phyloP scores from a whole-genome alignment of 1,284 basidiomycete species.

The Ceratobasidium sp. region DNA sequence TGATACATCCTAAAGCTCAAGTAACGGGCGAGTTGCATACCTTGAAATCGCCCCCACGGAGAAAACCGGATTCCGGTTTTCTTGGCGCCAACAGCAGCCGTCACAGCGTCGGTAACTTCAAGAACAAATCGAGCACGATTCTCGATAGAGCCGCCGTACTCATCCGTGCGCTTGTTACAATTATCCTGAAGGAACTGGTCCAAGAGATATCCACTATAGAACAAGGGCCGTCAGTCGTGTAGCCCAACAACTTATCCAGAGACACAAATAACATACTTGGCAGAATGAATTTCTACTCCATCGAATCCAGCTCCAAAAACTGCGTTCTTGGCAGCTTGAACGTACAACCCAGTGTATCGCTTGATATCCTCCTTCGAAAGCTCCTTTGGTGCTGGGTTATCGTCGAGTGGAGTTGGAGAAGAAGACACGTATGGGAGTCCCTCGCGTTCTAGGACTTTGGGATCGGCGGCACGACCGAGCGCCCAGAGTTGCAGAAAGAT shows the following conservation, averaged over 20 bases:
- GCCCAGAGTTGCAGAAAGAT: constrained; percentile 57
- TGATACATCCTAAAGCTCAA: neutral
- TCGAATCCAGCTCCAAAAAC: constrained; percentile 63
- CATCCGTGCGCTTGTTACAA: constrained; percentile 62
- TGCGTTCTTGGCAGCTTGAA: constrained; percentile 59
- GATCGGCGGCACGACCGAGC: constrained; percentile 54
- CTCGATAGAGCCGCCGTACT: constrained; percentile 62
- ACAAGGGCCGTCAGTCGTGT: neutral
- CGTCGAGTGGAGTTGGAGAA: constrained; percentile 52
- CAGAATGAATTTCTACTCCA: constrained; percentile 62
- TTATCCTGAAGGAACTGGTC: constrained; percentile 61
- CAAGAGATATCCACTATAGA: constrained; percentile 55
- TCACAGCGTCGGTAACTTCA: constrained; percentile 57
- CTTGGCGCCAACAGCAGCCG: constrained; percentile 59
- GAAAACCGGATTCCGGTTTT: constrained; percentile 59
- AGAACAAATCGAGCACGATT: constrained; percentile 62
- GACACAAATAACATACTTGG: constrained; percentile 45
- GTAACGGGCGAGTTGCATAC: constrained; percentile 19
- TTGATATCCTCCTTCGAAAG: constrained; percentile 53
- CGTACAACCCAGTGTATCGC: constrained; percentile 57
- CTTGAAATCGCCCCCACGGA: constrained; percentile 57
- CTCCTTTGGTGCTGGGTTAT: constrained; percentile 47
- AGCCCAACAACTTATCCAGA: neutral
- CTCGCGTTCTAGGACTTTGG: constrained; percentile 49
- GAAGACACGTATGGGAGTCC: constrained; percentile 53